A percentile compares a stretch with the other conserved stretches of the same genome.
phyloP scores from a whole-genome alignment of 768 basidiomycete genomes.

The Exsudoporus frostii region DNA sequence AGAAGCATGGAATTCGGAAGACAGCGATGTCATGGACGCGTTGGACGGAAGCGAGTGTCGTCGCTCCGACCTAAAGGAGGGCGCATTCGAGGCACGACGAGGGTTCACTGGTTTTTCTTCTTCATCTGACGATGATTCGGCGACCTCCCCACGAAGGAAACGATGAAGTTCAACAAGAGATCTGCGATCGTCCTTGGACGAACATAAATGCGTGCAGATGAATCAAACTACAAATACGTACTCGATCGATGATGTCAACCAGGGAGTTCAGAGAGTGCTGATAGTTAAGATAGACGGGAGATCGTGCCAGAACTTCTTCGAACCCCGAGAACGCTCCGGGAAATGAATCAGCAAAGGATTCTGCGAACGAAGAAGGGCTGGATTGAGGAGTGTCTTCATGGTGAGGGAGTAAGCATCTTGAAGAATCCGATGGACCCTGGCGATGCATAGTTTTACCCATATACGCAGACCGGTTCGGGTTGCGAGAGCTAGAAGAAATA shows the following conservation, averaged over 20 bases:
- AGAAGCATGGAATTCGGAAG: conserved; percentile 45
- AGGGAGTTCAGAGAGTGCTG: conserved; percentile 81
- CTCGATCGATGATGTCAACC: conserved; percentile 74
- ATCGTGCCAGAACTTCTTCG: conserved; percentile 29
- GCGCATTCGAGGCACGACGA: conserved; percentile 32
- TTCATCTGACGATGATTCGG: conserved; percentile 23
- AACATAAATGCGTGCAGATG: conserved; percentile 2
- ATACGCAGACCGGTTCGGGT: conserved; percentile 52
- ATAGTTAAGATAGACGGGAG: conserved; percentile 69
- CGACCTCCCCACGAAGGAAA: conserved; percentile 45
- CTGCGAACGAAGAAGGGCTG: conserved; percentile 19
- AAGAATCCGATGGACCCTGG: conserved; percentile 67
- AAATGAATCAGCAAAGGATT: conserved; percentile 21
- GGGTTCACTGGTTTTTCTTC: conserved; percentile 12
- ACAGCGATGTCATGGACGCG: conserved; percentile 57
- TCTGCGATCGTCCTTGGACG: conserved; percentile 64
- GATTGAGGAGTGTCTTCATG: conserved; percentile 10
- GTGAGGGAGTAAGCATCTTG: conserved; percentile 44
- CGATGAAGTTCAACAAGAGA: conserved; percentile 75
- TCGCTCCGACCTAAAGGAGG: conserved; percentile 55
- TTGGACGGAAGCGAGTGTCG: conserved; percentile 67
- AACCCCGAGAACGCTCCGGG: conserved; percentile 17
- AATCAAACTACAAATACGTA: conserved; percentile 35
- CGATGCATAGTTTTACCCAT: conserved; percentile 43
- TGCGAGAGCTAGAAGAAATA: conserved; percentile 29